These are phyloP conservation scores for Serendipita indica DNA, from an alignment of 768 basidiomycete genomes.

Conservation along the genomic window DNA sequence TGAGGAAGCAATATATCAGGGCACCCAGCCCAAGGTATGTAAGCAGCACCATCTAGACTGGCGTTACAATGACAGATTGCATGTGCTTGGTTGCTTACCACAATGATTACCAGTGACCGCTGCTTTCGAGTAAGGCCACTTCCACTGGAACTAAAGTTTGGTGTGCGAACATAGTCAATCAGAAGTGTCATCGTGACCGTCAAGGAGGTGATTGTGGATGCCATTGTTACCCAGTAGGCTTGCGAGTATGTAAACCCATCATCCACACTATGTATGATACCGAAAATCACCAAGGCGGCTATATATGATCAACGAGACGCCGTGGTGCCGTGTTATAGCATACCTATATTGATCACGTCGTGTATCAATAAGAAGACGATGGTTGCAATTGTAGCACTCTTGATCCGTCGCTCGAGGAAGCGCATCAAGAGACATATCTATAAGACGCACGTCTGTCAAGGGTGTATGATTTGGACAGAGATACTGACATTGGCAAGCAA, in stretches of 20 bases:
- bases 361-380: slow-evolving; percentile 54
- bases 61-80: no score
- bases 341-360: slow-evolving; percentile 28
- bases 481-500: slow-evolving; percentile 54
- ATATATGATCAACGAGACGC: not conserved
- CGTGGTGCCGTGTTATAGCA: slow-evolving; percentile 16
- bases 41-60: slow-evolving; percentile 61
- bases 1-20: slow-evolving; percentile 37
- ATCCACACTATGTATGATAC: slow-evolving; percentile 40
- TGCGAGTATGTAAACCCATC: slow-evolving; percentile 55
- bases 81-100: no score
- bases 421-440: slow-evolving; percentile 49
- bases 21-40: slow-evolving; percentile 62
- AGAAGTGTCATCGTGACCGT: slow-evolving; percentile 55
- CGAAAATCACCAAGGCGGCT: slow-evolving; percentile 40
- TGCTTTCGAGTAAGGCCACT: slow-evolving; percentile 73
- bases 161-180: slow-evolving; percentile 41
- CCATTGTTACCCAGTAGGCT: slow-evolving; percentile 29
- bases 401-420: slow-evolving; percentile 56
- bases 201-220: slow-evolving; percentile 52
- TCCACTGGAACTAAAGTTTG: slow-evolving; percentile 49
- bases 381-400: slow-evolving; percentile 44
- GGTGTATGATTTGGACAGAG: no score
- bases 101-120: slow-evolving; percentile 54
- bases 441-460: no score